These are phyloP conservation scores for Arthrobotrys megalospora DNA, from an alignment of 2,329 filamentous ascomycete species.

Conservation along the genomic window DNA sequence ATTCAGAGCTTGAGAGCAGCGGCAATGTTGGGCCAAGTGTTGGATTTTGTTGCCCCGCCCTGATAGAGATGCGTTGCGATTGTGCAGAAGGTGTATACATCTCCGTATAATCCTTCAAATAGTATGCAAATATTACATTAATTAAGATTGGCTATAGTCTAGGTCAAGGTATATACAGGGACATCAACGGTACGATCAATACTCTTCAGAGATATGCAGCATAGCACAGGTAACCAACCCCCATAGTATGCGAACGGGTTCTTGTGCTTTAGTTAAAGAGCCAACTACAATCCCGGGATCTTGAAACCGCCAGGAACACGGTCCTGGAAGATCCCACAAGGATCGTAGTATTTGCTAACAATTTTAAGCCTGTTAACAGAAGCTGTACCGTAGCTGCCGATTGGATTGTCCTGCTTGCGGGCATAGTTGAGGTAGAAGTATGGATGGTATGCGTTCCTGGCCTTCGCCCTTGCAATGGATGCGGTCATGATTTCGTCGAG, in stretches of 20 bases:
- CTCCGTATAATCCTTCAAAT: too few relatives aligned
- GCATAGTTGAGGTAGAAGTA: constrained; percentile 67
- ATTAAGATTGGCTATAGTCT: constrained; percentile 18
- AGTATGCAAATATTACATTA: constrained; percentile 18
- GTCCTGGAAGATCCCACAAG: constrained; percentile 65
- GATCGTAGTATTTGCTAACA: constrained; percentile 65
- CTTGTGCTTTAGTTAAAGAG: neutral
- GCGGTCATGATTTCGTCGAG: constrained; percentile 59
- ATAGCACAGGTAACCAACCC: too few relatives aligned
- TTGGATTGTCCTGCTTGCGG: constrained; percentile 64
- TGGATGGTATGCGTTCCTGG: constrained; percentile 62
- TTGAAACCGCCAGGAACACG: constrained; percentile 66
- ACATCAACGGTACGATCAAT: neutral
- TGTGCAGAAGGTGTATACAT: neutral
- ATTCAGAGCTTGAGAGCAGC: too few relatives aligned
- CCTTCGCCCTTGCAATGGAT: constrained; percentile 62
- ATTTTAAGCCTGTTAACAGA: constrained; percentile 64
- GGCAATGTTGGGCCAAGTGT: too few relatives aligned
- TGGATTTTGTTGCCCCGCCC: too few relatives aligned
- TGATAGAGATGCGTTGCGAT: neutral
- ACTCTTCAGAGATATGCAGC: neutral
- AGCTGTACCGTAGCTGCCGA: constrained; percentile 65
- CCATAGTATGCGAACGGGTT: too few relatives aligned
- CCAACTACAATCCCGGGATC: constrained; percentile 25
- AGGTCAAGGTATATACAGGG: constrained; percentile 9